Evolutionary conservation across 2,329 filamentous ascomycete genomes (phyloP), one percentile per base, ranked within the genome.

Genomic region (Escovopsis sp.): DNA sequence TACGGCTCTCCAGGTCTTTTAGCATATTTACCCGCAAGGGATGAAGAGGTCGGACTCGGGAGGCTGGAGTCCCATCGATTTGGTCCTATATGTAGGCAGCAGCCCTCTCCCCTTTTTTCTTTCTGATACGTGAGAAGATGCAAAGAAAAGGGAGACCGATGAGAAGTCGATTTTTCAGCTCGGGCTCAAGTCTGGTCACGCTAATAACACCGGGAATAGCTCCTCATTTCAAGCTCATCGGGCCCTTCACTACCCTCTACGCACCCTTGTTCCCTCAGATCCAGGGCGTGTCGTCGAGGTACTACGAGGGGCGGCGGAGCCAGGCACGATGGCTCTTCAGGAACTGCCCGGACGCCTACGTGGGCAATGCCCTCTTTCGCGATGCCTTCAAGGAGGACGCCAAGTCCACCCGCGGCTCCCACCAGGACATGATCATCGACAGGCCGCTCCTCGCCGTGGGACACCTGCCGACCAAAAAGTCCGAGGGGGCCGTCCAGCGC

Each of bases 381-480:
- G 47, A 45, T 1, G 41, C 55, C 3, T 45, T 67, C 5, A 42
- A 52, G 8, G 57, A 63, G 26, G 61, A 61, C 13, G 48, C 56
- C 43, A 37, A 48, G 19, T 48, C 47, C 12, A 52, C 53, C 34
- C 43, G 46, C 38, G 39, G 49, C 12, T 36, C 47, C 2, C 51
- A 56, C 8, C 21, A 25, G 21, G 45, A 50, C 0, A 35, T 48
- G 2, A 29, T 37, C 4, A 44, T 40, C 27, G 35, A 47, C 6
- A 42, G 40, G 14, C 42, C 49, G 3, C 35, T 78, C 4, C 58
- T 83, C 16, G 65, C 68, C 2, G 57, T 72, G 19, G 76, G 76
- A 1, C 65, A 70, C 38, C 62, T 73, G 42, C 51, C 57, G 2
- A 38, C 52, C 14, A 44, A 48, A 3, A 45, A 38, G 19, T 47